phyloP scores from a whole-genome alignment of 2,329 filamentous ascomycete genomes.

The Ophiocordyceps polyrhachis-furcata region DNA sequence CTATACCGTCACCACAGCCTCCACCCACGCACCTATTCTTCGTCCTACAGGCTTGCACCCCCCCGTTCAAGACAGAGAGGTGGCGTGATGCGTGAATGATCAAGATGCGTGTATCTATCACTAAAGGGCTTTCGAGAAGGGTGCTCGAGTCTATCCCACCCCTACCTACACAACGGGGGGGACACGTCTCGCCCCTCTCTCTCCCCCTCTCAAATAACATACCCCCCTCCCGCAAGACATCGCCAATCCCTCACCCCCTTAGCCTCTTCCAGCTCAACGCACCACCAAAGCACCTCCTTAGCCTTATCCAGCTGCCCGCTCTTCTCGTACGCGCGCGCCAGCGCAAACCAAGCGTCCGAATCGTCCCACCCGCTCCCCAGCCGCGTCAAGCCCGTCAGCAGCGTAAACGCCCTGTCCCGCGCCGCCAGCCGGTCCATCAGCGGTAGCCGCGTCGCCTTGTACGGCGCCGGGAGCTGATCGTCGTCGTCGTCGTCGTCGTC shows the following conservation, averaged over 20 bases:
- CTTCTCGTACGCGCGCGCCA: constrained; percentile 75
- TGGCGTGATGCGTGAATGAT: too few relatives aligned
- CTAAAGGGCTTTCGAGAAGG: too few relatives aligned
- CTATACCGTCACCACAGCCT: too few relatives aligned
- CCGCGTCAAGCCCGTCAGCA: constrained; percentile 69
- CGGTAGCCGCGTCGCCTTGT: constrained; percentile 43
- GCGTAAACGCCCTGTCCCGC: constrained; percentile 69
- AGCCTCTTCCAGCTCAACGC: constrained; percentile 80
- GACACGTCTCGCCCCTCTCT: too few relatives aligned
- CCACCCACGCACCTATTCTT: too few relatives aligned
- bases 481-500: constrained; percentile 10
- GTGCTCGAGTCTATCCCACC: too few relatives aligned
- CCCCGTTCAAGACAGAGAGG: too few relatives aligned
- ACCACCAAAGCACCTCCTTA: constrained; percentile 93
- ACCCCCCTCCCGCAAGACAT: constrained; percentile 46
- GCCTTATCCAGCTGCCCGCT: constrained; percentile 73
- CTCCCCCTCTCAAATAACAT: constrained; percentile 29
- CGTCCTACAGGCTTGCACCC: too few relatives aligned
- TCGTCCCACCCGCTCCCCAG: constrained; percentile 78
- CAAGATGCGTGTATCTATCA: too few relatives aligned
- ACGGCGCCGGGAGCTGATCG: constrained; percentile 29
- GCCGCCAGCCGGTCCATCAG: constrained; percentile 71
- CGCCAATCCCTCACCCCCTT: constrained; percentile 65
- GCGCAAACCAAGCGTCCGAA: constrained; percentile 80
- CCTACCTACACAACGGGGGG: too few relatives aligned